Conservation (phyloP, 2,329 filamentous ascomycete species). For the Fusarium sp. region DNA sequence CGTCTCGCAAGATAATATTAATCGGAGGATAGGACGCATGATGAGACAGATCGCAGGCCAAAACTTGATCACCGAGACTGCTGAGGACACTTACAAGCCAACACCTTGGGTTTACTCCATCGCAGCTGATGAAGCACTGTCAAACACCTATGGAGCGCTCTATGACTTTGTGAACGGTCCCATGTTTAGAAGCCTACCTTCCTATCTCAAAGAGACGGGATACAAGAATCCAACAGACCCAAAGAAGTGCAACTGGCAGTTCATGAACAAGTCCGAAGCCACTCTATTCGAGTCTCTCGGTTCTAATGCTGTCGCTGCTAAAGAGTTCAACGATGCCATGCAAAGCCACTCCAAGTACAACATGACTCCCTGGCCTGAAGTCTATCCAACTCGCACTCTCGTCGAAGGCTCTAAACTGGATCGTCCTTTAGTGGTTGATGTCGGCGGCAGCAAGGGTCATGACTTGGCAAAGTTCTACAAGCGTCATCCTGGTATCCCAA, state of each 20-base stretch:
- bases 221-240: constrained; percentile 51
- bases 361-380: constrained; percentile 51
- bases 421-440: constrained; percentile 48
- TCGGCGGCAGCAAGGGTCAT: constrained; percentile 53
- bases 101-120: constrained; percentile 49
- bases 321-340: constrained; percentile 52
- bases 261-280: constrained; percentile 39
- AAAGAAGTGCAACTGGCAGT: constrained; percentile 49
- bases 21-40: constrained; percentile 43
- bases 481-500: constrained; percentile 40
- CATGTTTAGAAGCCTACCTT: constrained; percentile 48
- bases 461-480: constrained; percentile 50
- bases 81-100: constrained; percentile 48
- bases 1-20: neutral
- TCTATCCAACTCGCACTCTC: constrained; percentile 49
- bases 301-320: constrained; percentile 43
- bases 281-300: constrained; percentile 50
- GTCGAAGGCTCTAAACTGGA: constrained; percentile 43
- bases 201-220: constrained; percentile 47
- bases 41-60: constrained; percentile 51
- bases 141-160: constrained; percentile 48
- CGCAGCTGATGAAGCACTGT: constrained; percentile 44
- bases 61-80: constrained; percentile 49
- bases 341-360: constrained; percentile 53
- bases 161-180: constrained; percentile 48